Conservation (phyloP, 2,329 filamentous ascomycete species). For the Aspergillus fructus region DNA sequence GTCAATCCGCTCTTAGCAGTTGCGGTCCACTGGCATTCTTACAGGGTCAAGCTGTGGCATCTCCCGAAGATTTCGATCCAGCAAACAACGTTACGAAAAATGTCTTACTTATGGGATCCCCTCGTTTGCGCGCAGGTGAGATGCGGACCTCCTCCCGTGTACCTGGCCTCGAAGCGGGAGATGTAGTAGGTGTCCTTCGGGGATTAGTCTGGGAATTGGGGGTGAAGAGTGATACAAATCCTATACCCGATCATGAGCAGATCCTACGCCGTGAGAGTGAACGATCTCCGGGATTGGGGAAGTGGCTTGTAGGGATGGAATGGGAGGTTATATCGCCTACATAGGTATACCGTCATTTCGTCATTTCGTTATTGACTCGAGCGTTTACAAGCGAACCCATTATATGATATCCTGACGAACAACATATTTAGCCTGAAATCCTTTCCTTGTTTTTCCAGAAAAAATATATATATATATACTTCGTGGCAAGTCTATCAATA, state of each 20-base stretch:
- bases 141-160: neutral
- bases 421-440: neutral
- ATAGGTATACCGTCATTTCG: neutral
- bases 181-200: constrained; percentile 31
- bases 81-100: constrained; percentile 11
- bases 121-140: constrained; percentile 16
- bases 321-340: constrained; percentile 36
- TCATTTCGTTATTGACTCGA: neutral
- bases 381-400: neutral
- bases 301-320: constrained; percentile 40
- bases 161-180: constrained; percentile 16
- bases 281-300: constrained; percentile 8
- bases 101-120: constrained; percentile 30
- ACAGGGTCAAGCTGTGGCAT: constrained; percentile 3
- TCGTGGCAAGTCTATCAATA: neutral
- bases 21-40: constrained; percentile 30
- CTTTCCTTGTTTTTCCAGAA: neutral
- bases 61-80: neutral
- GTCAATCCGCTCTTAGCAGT: constrained; percentile 19
- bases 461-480: neutral
- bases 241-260: neutral
- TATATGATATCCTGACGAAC: neutral
- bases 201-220: constrained; percentile 39
- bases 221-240: constrained; percentile 9
- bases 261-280: neutral